Percentiles rank a stretch among this genome's conserved stretches.
Conservation (phyloP, 2,329 filamentous ascomycete species). For the Penicillium sp. region DNA sequence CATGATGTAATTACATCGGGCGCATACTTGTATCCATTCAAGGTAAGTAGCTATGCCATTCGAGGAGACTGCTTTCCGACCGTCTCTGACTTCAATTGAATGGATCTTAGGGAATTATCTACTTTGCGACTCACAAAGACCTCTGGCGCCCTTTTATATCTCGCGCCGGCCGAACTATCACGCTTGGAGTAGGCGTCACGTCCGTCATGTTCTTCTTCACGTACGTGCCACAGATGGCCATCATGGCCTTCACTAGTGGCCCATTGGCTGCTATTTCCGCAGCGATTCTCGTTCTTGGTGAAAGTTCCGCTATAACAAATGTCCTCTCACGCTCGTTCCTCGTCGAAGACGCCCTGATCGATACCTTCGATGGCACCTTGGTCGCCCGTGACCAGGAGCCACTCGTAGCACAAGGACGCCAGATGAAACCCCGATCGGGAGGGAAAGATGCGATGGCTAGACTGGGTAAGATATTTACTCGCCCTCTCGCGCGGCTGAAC, state of each 20-base stretch:
- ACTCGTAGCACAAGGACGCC: conserved; percentile 71
- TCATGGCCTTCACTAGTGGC: conserved; percentile 81
- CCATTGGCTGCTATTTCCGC: conserved; percentile 64
- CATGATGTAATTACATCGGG: conserved; percentile 70
- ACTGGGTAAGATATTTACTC: conserved; percentile 56
- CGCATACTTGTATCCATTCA: conserved; percentile 84
- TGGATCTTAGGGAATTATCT: conserved; percentile 56
- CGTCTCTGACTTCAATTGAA: neutral
- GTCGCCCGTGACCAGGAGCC: conserved; percentile 53
- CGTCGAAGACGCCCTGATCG: conserved; percentile 76
- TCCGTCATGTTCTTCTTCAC: conserved; percentile 82
- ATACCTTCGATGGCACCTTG: conserved; percentile 79
- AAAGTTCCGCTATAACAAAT: conserved; percentile 52
- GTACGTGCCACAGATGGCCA: conserved; percentile 78
- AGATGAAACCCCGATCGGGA: conserved; percentile 57
- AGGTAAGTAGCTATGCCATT: conserved; percentile 40
- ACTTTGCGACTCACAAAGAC: conserved; percentile 56
- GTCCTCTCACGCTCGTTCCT: conserved; percentile 67
- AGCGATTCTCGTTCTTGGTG: conserved; percentile 57
- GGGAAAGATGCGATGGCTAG: conserved; percentile 52
- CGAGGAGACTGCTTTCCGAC: too few species aligned
- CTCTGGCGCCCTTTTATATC: conserved; percentile 60
- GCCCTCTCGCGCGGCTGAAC: conserved; percentile 51
- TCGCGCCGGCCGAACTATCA: conserved; percentile 61
- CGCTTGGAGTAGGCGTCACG: conserved; percentile 70